Evolutionary conservation across 345 rosid species (phyloP).

Genomic region (Populus pruinosa): DNA sequence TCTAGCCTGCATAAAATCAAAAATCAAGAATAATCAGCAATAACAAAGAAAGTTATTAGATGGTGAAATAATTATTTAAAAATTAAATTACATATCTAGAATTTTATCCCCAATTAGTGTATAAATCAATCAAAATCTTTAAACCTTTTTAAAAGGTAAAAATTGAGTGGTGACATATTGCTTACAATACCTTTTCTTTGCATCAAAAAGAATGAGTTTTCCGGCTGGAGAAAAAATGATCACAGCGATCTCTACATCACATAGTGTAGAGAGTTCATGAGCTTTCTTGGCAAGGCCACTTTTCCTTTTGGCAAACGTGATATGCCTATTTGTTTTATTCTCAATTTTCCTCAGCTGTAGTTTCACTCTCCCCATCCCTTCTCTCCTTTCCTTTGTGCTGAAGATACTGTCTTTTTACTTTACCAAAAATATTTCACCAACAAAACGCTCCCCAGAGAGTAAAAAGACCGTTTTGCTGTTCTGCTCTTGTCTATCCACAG

Average conservation of each 20-base stretch:
- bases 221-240: constrained; percentile 30
- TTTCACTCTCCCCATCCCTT: background rate
- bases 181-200: constrained; percentile 17
- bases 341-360: constrained; percentile 15
- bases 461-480: background rate
- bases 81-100: background rate
- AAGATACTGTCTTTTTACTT: too few relatives aligned
- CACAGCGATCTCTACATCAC: constrained; percentile 27
- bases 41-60: background rate
- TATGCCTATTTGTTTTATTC: constrained; percentile 19
- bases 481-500: background rate
- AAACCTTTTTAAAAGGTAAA: too few relatives aligned
- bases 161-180: too few relatives aligned
- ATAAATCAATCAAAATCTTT: too few relatives aligned
- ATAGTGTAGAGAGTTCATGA: constrained; percentile 29
- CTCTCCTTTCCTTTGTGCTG: background rate
- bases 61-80: background rate
- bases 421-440: too few relatives aligned
- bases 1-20: background rate
- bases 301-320: constrained; percentile 32
- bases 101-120: too few relatives aligned
- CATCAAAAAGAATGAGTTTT: constrained; percentile 26
- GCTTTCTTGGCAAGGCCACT: constrained; percentile 36
- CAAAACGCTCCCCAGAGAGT: background rate
- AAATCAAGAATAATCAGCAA: background rate